These are phyloP conservation scores for Salvia sclarea DNA, from an alignment of 305 asterid species.

Conservation along the genomic window DNA sequence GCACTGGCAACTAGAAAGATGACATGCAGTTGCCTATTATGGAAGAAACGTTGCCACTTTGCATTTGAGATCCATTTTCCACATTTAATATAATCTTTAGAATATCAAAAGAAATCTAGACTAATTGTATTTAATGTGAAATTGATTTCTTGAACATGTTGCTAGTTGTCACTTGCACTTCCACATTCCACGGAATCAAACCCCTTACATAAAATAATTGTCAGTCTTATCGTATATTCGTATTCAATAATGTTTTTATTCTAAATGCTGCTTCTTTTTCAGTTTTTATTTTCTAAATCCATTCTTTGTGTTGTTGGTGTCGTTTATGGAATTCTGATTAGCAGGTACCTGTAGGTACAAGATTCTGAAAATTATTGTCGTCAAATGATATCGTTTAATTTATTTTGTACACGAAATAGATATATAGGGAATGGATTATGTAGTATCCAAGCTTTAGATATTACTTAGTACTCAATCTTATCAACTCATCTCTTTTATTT, in stretches of 20 bases:
- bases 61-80: too few species aligned
- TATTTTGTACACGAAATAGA: neutral
- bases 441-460: too few species aligned
- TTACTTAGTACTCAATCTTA: too few species aligned
- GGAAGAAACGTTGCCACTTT: too few species aligned
- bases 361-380: neutral
- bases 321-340: neutral
- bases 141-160: neutral
- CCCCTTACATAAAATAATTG: conserved; percentile 13
- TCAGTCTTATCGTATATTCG: conserved; percentile 13
- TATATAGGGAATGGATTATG: too few species aligned
- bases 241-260: neutral
- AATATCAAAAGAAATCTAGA: neutral
- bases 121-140: neutral
- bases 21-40: too few species aligned
- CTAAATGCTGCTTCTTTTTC: neutral
- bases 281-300: neutral
- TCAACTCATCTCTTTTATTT: too few species aligned
- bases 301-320: neutral
- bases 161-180: conserved; percentile 9
- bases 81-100: neutral
- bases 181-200: conserved; percentile 28
- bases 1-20: too few species aligned
- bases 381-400: neutral
- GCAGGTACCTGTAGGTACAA: neutral